Base-by-base conservation (phyloP, 1,139 yeast genomes). In the Candida glucosophila region DNA sequence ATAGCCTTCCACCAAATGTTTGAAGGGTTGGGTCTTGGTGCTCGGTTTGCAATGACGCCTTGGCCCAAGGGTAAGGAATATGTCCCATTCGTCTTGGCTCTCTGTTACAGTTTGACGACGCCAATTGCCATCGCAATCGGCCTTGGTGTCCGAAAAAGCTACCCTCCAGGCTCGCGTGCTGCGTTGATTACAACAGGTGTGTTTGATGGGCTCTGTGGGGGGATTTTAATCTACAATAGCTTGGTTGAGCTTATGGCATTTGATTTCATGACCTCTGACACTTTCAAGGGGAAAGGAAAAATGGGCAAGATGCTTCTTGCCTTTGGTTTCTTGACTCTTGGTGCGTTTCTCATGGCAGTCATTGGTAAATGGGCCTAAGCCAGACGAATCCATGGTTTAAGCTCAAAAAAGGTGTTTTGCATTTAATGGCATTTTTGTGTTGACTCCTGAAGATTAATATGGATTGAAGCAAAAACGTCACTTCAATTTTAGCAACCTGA, bases 1-100 rank as follows among this genome's bases (percentile, higher is more conserved):
- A 53, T 86, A 29, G 77, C 81, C 3, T 86, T 86, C 70, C 96
- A 86, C 55, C 96, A 86, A 56, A 68, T 80, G 58, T 86, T 86
- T 50, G 96, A 86, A 61, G 96, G 96, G 29, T 64, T 86, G 29
- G 96, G 95, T 41, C 65, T 86, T 41, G 96, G 96, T 28, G 72
- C 94, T 5, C 71, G 96, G 49, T 66, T 86, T 30, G 85, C 95
- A 1, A 66, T 71, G 14, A 73, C 82, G 4, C 58, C 67, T 19
- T 82, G 90, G 86, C 79, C 82, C 15, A 47, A 52, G 15, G 34
- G 49, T 6, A 51, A 53, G 43, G 41, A 49, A 29, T 52, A 40
- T 37, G 63, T 76, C 15, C 86, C 88, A 11, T 77, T 78, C 73
- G 24, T 66, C 1, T 55, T 77, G 36, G 76, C 75, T 18, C 19